phyloP scores from a whole-genome alignment of 2,329 filamentous ascomycete species.

The Grosmannia clavigera region DNA sequence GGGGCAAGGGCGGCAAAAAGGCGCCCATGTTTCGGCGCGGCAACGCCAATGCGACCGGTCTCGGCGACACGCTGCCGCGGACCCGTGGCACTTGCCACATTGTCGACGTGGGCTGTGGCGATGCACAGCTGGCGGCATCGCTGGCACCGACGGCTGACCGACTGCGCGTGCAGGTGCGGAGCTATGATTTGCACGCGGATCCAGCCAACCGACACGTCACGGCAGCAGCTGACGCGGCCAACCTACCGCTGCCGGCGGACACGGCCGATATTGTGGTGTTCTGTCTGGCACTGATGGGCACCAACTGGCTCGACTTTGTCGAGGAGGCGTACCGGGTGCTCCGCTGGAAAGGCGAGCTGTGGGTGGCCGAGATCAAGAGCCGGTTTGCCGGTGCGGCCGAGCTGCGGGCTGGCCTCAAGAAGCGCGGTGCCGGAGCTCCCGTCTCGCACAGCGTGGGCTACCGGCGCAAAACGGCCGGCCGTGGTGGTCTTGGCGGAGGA shows the following conservation, averaged over 20 bases:
- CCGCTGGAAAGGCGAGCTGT: slow-evolving; percentile 88
- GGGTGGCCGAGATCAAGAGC: slow-evolving; percentile 94
- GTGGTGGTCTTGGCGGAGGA: neutral
- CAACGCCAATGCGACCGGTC: neutral
- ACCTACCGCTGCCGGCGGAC: slow-evolving; percentile 62
- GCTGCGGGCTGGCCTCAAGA: slow-evolving; percentile 17
- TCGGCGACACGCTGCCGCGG: slow-evolving; percentile 48
- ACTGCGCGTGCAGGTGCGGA: slow-evolving; percentile 62
- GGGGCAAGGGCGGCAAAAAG: neutral
- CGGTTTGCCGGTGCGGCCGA: slow-evolving; percentile 51
- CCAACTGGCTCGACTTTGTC: slow-evolving; percentile 94
- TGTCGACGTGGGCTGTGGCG: slow-evolving; percentile 87
- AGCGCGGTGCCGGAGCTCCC: slow-evolving; percentile 28
- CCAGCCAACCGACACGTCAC: slow-evolving; percentile 53
- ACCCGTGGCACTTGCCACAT: slow-evolving; percentile 63
- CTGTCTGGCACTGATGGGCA: slow-evolving; percentile 95
- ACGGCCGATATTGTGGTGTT: slow-evolving; percentile 82
- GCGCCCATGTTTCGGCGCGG: neutral
- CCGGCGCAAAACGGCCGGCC: slow-evolving; percentile 23
- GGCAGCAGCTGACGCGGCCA: slow-evolving; percentile 78
- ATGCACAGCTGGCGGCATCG: slow-evolving; percentile 65
- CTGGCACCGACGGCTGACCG: slow-evolving; percentile 52
- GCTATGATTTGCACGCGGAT: slow-evolving; percentile 64
- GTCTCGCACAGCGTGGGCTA: slow-evolving; percentile 62
- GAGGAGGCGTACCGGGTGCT: slow-evolving; percentile 91